phyloP scores from a whole-genome alignment of 192 early-diverging fungal species.

The Chytriomyces sp. region DNA sequence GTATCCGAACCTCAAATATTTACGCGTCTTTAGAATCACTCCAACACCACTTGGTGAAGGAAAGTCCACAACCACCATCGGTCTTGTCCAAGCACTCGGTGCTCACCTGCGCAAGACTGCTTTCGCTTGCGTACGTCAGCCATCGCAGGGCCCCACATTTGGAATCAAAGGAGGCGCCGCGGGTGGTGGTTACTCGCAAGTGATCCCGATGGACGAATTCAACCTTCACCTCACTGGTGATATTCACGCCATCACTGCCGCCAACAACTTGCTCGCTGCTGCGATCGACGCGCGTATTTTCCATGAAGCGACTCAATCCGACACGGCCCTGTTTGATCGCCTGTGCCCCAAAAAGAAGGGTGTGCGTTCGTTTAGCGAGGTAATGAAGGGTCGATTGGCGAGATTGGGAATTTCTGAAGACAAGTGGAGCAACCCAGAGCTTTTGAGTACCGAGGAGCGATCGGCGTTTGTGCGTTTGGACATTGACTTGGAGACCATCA shows the following conservation, averaged over 20 bases:
- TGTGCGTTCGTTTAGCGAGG: slow-evolving; percentile 75
- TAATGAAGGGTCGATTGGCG: slow-evolving; percentile 81
- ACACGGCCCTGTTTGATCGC: slow-evolving; percentile 85
- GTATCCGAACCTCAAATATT: not conserved
- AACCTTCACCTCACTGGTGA: slow-evolving; percentile 99
- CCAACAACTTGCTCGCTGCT: slow-evolving; percentile 96
- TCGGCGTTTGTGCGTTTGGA: slow-evolving; percentile 85
- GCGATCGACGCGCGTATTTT: slow-evolving; percentile 98
- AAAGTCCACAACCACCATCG: slow-evolving; percentile 97
- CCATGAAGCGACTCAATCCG: slow-evolving; percentile 88
- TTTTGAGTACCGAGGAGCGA: slow-evolving; percentile 81
- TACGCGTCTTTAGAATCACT: slow-evolving; percentile 70
- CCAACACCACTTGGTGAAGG: slow-evolving; percentile 98
- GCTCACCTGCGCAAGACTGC: slow-evolving; percentile 85
- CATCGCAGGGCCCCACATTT: slow-evolving; percentile 99
- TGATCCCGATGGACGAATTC: slow-evolving; percentile 99
- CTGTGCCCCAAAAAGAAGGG: slow-evolving; percentile 89
- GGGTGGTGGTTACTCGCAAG: slow-evolving; percentile 98
- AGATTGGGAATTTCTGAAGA: slow-evolving; percentile 84
- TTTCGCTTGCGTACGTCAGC: slow-evolving; percentile 97
- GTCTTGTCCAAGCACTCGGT: slow-evolving; percentile 93
- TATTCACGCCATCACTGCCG: slow-evolving; percentile 97
- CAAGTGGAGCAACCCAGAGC: slow-evolving; percentile 62
- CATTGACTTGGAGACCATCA: slow-evolving; percentile 92
- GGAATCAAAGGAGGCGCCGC: slow-evolving; percentile 99